These are phyloP conservation scores for Spathaspora sp. DNA, from an alignment of 805 yeast genomes.

Conservation along the genomic window DNA sequence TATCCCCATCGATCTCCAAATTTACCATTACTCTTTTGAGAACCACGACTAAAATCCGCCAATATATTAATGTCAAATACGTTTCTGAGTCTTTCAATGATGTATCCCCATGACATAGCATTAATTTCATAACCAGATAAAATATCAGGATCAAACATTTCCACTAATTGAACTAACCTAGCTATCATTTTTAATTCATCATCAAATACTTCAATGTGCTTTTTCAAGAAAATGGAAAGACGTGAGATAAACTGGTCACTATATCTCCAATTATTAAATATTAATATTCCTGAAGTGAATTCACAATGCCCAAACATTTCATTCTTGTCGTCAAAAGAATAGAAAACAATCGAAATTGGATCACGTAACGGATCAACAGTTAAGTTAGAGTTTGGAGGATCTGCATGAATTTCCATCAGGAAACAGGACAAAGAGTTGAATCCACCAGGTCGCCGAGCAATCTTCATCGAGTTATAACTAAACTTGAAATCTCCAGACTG, in stretches of 20 bases:
- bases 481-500: constrained; percentile 35
- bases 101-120: constrained; percentile 83
- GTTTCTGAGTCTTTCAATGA: constrained; percentile 58
- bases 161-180: constrained; percentile 52
- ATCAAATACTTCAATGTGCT: constrained; percentile 25
- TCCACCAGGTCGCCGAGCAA: constrained; percentile 32
- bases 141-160: constrained; percentile 79
- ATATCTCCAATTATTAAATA: constrained; percentile 3
- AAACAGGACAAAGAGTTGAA: constrained; percentile 54
- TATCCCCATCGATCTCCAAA: constrained; percentile 76
- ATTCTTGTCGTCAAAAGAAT: constrained; percentile 49
- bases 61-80: constrained; percentile 50
- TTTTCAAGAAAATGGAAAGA: neutral
- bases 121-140: constrained; percentile 83
- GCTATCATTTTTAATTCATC: constrained; percentile 60
- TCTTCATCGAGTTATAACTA: constrained; percentile 32
- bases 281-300: constrained; percentile 14
- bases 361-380: constrained; percentile 50
- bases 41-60: constrained; percentile 61
- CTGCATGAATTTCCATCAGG: constrained; percentile 65
- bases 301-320: constrained; percentile 9
- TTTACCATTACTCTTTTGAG: constrained; percentile 44
- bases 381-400: constrained; percentile 38
- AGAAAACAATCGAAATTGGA: constrained; percentile 55
- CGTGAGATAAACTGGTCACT: neutral